A percentile compares a stretch with the other conserved stretches of the same genome.
Conservation (phyloP, 1,284 basidiomycete genomes). For the Puccinia hordei region DNA sequence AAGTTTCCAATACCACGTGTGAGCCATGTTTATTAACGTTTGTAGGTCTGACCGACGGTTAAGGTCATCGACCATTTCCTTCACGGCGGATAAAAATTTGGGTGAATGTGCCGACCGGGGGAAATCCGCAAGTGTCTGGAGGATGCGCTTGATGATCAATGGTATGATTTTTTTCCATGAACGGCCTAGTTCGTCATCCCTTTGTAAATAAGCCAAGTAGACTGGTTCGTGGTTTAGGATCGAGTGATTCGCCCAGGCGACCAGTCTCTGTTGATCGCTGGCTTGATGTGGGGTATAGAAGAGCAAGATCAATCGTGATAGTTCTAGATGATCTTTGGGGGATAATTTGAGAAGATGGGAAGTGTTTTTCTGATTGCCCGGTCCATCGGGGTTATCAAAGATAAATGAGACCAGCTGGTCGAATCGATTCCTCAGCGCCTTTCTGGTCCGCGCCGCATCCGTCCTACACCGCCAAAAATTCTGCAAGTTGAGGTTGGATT, state of each 20-base stretch:
- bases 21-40: background rate
- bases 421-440: slow-evolving; percentile 27
- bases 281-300: slow-evolving; percentile 27
- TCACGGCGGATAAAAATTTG: slow-evolving; percentile 3
- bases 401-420: slow-evolving; percentile 37
- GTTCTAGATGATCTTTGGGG: slow-evolving; percentile 22
- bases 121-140: slow-evolving; percentile 18
- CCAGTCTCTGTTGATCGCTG: slow-evolving; percentile 33
- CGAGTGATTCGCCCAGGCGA: slow-evolving; percentile 11
- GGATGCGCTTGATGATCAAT: slow-evolving; percentile 19
- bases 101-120: slow-evolving; percentile 31
- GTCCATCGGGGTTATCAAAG: slow-evolving; percentile 16
- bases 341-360: slow-evolving; percentile 21
- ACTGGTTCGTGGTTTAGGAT: background rate
- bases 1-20: slow-evolving; percentile 23
- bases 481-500: background rate
- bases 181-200: slow-evolving; percentile 11
- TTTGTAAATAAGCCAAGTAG: background rate
- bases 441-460: slow-evolving; percentile 8
- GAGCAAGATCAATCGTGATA: slow-evolving; percentile 31
- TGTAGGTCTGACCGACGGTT: background rate
- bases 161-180: slow-evolving; percentile 32
- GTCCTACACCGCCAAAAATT: slow-evolving; percentile 37
- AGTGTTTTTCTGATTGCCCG: background rate
- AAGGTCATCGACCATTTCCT: slow-evolving; percentile 28